Evolutionary conservation across 768 basidiomycete genomes (phyloP), one percentile per base, ranked within the genome.

Genomic region (Boletales sp.): DNA sequence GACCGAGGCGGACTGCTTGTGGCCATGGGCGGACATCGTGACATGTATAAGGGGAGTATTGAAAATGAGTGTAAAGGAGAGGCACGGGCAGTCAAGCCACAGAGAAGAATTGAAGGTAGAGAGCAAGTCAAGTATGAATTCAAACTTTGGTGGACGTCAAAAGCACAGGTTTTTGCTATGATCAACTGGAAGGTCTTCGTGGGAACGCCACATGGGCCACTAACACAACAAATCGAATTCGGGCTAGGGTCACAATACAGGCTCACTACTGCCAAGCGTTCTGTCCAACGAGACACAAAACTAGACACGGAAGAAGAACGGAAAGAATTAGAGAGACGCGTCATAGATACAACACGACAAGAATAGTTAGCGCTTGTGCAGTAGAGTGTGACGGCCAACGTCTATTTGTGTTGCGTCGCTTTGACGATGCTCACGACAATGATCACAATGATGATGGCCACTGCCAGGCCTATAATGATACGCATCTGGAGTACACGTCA

Each of bases 401-500:
- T 44, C 49, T 73, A 74, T 43, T 81, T 71, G 51, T 81, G 68
- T 57, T 21, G 21, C 21, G 86, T 87, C 66, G 92, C 82, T 74
- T 91, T 93, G 65, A 96, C 89, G 62, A 97, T 84, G 30, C 90
- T 90, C 46, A 97, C 91, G 59, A 98, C 86, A 66, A 99, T 95
- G 74, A 99, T 94, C 69, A 94, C 77, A 58, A 97, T 80, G 66
- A 99, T 89, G 49, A 99, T 82, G 43, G 80, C 80, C 61, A 99
- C 86, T 47, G 89, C 92, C 41, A 88, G 77, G 50, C 86, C 90
- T 61, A 99, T 96, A 70, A 97, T 93, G 70, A 98, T 85, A 72
- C 94, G 84, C 95, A 96, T 96, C 90, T 94, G 51, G 56, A 59
- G 19, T 51, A 7, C 19, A 18, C 8, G 37, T 59, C 15, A 54